A percentile compares a stretch with the other conserved stretches of the same genome.
phyloP scores from a whole-genome alignment of 1,139 yeast genomes.

The Pneumocystis jirovecii region DNA sequence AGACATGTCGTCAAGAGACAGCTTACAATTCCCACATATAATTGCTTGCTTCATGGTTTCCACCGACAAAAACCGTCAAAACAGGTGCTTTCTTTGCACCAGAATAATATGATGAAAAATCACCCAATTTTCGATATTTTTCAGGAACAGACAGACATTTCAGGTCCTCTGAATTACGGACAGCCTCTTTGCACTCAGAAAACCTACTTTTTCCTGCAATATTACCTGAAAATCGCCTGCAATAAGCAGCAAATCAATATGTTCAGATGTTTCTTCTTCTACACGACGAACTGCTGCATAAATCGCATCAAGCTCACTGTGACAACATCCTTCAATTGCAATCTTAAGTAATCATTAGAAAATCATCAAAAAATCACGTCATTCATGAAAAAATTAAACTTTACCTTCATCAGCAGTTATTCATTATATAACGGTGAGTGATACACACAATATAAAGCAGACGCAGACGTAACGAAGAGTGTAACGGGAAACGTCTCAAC shows the following conservation, averaged over 20 bases:
- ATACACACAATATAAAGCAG: neutral
- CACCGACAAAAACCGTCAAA: slow-evolving; percentile 74
- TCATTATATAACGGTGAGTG: neutral
- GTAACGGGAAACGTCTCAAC: neutral
- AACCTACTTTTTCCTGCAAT: neutral
- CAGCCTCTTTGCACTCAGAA: slow-evolving; percentile 30
- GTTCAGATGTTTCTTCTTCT: slow-evolving; percentile 20
- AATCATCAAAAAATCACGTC: neutral
- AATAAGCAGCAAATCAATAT: slow-evolving; percentile 51
- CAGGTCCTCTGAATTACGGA: slow-evolving; percentile 50
- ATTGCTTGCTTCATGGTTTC: slow-evolving; percentile 84
- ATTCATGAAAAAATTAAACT: neutral
- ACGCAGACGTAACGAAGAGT: neutral
- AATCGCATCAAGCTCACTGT: slow-evolving; percentile 58
- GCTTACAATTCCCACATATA: slow-evolving; percentile 47
- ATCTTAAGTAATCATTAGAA: slow-evolving; percentile 19
- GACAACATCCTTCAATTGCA: slow-evolving; percentile 89
- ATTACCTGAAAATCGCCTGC: slow-evolving; percentile 60
- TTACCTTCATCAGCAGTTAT: neutral
- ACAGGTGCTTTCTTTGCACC: slow-evolving; percentile 55
- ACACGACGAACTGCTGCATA: slow-evolving; percentile 30
- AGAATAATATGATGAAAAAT: slow-evolving; percentile 57
- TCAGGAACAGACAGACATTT: slow-evolving; percentile 46
- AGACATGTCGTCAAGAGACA: neutral
- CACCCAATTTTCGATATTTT: slow-evolving; percentile 47